Percentiles rank a stretch among this genome's conserved stretches.
Conservation (phyloP, 2,329 filamentous ascomycete genomes). For the Penicillium crustosum region DNA sequence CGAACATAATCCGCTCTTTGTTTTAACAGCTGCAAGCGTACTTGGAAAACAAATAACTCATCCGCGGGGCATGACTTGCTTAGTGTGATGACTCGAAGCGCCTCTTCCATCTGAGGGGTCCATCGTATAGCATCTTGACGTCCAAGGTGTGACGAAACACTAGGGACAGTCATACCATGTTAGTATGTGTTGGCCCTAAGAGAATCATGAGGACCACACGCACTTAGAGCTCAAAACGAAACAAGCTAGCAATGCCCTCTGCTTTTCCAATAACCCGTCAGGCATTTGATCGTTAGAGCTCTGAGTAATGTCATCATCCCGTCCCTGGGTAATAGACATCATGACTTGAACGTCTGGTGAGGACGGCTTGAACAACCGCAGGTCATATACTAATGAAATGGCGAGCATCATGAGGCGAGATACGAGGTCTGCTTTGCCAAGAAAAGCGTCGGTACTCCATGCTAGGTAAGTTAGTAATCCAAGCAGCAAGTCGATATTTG, state of each 20-base stretch:
- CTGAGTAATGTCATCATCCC: slow-evolving; percentile 17
- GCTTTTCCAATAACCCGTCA: slow-evolving; percentile 25
- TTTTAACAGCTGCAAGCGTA: slow-evolving; percentile 39
- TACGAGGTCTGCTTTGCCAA: slow-evolving; percentile 30
- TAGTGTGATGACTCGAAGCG: slow-evolving; percentile 29
- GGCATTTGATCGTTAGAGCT: background rate
- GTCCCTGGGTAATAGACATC: slow-evolving; percentile 31
- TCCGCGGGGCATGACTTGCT: slow-evolving; percentile 31
- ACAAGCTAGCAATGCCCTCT: slow-evolving; percentile 34
- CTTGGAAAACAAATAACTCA: slow-evolving; percentile 35
- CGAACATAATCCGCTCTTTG: slow-evolving; percentile 34
- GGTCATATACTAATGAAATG: slow-evolving; percentile 40
- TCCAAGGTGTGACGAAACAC: slow-evolving; percentile 38
- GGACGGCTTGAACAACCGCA: slow-evolving; percentile 36
- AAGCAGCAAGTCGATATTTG: slow-evolving; percentile 39
- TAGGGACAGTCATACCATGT: slow-evolving; percentile 11
- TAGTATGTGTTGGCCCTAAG: slow-evolving; percentile 1
- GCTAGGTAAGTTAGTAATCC: slow-evolving; percentile 40
- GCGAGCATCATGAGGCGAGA: slow-evolving; percentile 42
- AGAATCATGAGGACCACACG: background rate
- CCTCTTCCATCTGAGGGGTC: slow-evolving; percentile 43
- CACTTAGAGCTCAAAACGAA: slow-evolving; percentile 35
- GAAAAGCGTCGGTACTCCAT: slow-evolving; percentile 40
- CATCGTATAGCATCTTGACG: slow-evolving; percentile 38
- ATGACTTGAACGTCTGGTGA: slow-evolving; percentile 34